phyloP scores from a whole-genome alignment of 306 rosid genomes.

The Casuarina equisetifolia region DNA sequence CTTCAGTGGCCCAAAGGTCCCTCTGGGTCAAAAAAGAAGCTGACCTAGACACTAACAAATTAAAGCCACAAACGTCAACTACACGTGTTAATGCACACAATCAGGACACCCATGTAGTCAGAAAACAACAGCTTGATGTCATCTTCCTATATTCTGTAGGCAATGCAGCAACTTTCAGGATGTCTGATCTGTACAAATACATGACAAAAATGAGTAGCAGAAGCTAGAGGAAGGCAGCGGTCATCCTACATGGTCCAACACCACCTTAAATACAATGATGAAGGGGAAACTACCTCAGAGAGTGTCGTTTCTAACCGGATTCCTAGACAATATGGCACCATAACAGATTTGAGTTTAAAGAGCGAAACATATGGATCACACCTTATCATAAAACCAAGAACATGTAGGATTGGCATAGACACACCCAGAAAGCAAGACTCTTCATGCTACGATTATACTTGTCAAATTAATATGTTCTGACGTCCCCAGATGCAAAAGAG shows the following conservation, averaged over 20 bases:
- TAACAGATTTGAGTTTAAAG: background rate
- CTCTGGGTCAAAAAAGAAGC: background rate
- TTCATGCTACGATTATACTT: background rate
- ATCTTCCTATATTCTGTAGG: background rate
- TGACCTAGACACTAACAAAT: background rate
- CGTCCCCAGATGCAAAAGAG: background rate
- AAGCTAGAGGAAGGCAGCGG: background rate
- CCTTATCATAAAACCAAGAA: background rate
- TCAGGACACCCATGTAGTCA: background rate
- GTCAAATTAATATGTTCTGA: background rate
- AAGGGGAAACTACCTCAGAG: background rate
- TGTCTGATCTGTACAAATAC: background rate
- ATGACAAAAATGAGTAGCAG: background rate
- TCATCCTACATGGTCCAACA: background rate
- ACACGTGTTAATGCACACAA: background rate
- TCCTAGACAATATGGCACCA: background rate
- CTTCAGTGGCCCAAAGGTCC: background rate
- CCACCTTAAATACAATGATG: background rate
- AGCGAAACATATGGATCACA: background rate
- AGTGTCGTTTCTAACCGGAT: background rate
- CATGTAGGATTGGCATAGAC: background rate
- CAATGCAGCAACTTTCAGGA: background rate
- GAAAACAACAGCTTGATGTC: background rate
- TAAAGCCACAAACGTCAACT: background rate
- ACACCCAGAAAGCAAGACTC: background rate